Evolutionary conservation across 2,329 filamentous ascomycete genomes (phyloP).

Genomic region (Ascochyta koolunga): DNA sequence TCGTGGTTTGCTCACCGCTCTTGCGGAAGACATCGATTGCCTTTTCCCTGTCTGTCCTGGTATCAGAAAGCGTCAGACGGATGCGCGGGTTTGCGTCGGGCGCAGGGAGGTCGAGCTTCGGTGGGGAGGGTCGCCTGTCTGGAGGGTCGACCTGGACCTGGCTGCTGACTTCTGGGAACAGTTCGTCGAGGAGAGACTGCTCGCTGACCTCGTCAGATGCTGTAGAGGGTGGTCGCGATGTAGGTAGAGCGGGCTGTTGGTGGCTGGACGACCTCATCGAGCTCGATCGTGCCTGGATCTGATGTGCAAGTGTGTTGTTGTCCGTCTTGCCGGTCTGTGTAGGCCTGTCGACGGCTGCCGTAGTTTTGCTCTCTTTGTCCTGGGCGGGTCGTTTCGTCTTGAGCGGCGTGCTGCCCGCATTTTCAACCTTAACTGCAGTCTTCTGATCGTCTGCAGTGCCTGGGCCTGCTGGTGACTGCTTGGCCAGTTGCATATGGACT

Average conservation of each 20-base stretch:
- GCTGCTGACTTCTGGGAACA: constrained; percentile 59
- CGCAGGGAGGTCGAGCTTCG: constrained; percentile 33
- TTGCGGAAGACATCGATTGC: constrained; percentile 30
- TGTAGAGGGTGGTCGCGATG: constrained; percentile 3
- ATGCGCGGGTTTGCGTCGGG: constrained; percentile 23
- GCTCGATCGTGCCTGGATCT: constrained; percentile 23
- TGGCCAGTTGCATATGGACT: not conserved
- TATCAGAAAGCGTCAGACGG: not conserved
- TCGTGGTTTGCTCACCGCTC: constrained; percentile 40
- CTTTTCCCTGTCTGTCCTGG: constrained; percentile 4
- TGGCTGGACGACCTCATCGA: constrained; percentile 19
- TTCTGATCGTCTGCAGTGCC: not conserved
- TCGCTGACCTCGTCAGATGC: constrained; percentile 21
- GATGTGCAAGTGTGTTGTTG: constrained; percentile 17
- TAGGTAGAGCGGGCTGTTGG: not conserved
- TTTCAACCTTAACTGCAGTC: not conserved
- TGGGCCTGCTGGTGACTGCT: not conserved
- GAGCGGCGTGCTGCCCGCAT: not conserved
- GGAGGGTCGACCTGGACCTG: constrained; percentile 22
- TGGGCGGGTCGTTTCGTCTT: not conserved
- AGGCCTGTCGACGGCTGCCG: too few species aligned
- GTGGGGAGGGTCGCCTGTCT: constrained; percentile 27
- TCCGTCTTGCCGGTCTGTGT: not conserved
- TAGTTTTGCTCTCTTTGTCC: too few species aligned
- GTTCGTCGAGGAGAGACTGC: constrained; percentile 54